Evolutionary conservation across 768 basidiomycete species (phyloP), one percentile per base, ranked within the genome.

Genomic region (Scleroderma bovista): DNA sequence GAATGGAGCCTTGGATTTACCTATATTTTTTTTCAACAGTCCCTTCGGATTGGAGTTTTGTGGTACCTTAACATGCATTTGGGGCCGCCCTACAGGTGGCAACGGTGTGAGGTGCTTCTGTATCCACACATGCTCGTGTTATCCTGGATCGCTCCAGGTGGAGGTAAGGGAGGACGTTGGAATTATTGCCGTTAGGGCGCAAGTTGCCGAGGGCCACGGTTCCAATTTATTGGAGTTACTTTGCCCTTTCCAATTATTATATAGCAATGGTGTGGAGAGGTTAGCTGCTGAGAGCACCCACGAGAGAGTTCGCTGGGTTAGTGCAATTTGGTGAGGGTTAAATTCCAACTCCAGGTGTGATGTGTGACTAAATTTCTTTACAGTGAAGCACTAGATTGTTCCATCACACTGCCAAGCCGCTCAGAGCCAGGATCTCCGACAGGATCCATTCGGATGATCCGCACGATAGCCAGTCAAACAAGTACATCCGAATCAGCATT

Each of bases 241-340:
- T n/a, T n/a, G n/a, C n/a, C n/a, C n/a, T n/a, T n/a, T n/a, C n/a
- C n/a, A n/a, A n/a, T n/a, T n/a, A n/a, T n/a, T n/a, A n/a, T n/a
- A n/a, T n/a, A n/a, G n/a, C 11, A 93, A 96, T 63, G 93, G 93
- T 1, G 83, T 93, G 2, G 93, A 96, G 63, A 70, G 93, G 8
- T 64, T 96, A 22, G 93, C 85, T 6, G 85, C 89, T n/a, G 93
- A 94, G 62, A 93, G 88, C 55, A 77, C 92, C 7, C 66, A 86
- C 51, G n/a, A 93, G 63, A 75, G 93, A 57, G 85, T 91, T 46
- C 81, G 86, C 66, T 96, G 93, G 93, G 91, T 94, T 13, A 88
- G 88, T 59, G 80, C 90, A 5, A 78, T 96, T 48, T 93, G 89
- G 93, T 92, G 60, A 42, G 81, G 72, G 1, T 16, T n/a, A n/a